Evolutionary conservation across 495 filamentous ascomycete genomes (phyloP), one percentile per base, ranked within the genome.

Genomic region (Aspergillus leporis): DNA sequence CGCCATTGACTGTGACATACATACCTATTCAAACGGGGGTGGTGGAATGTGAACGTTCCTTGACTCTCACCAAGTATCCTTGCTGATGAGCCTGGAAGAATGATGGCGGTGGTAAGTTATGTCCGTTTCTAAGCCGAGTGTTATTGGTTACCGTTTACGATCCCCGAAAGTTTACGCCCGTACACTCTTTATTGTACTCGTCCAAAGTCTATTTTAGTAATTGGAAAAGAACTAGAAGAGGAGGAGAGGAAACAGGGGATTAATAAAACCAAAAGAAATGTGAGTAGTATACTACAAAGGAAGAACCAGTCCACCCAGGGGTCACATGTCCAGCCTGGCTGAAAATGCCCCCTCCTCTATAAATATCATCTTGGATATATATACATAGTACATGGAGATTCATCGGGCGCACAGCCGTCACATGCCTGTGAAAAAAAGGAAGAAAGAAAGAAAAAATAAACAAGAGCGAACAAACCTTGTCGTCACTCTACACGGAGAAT

Each of bases 401-500:
- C 38, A 41, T 18, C 13, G 16, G 14, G 16, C 16, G 16, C 5
- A 16, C 14, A n/a, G 38, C 14, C 38, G 16, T 14, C 38, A 41
- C 16, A 41, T 41, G 38, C 38, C n/a, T n/a, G 38, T 3, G 3
- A 5, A 6, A 41, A 41, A 14, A 36, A 52, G 4, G 12, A 28
- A 48, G 40, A 47, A 19, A 14, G n/a, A 28, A 45, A 18, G 34
- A 23, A 14, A 31, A 22, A 50, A 16, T 28, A 30, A 10, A 51
- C n/a, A n/a, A n/a, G n/a, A n/a, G n/a, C 28, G 30, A 41, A 8
- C 51, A 55, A 54, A 48, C 19, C 18, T 36, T 12, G 16, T 25
- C 22, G 22, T 69, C 54, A 75, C 54, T 79, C 74, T 47, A 77
- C 74, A 13, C 67, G 63, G 8, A 77, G 53, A 28, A 75, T 73